Evolutionary conservation across 495 filamentous ascomycete species (phyloP), one percentile per base, ranked within the genome.

Genomic region (Sordaria brevicollis): DNA sequence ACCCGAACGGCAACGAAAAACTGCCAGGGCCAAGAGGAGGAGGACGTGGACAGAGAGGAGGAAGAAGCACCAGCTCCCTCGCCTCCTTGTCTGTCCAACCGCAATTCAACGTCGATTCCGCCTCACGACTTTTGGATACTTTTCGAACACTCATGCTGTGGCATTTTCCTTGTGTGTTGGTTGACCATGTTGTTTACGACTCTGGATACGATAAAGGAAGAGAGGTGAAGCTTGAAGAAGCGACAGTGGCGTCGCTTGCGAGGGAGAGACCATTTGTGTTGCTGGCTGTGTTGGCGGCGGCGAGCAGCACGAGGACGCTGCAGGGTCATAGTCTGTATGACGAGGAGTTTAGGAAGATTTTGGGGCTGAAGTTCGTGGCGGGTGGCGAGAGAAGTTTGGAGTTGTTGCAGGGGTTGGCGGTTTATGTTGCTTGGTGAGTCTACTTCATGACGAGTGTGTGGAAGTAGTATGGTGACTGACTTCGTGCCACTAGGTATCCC

Each of bases 81-180:
- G 71, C 76, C 3, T 77, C 70, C 5, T 43, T 83, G 25, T 74
- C 78, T 7, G 73, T 82, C 21, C 79, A 82, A 69, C 83, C 83
- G 11, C 81, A 79, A 74, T 85, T 85, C 69, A 85, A 85, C 67
- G 75, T 84, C 33, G 81, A 83, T 66, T 83, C 79, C n/a, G 83
- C 83, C 36, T 68, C 70, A 31, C 74, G 72, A 29, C 68, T 85
- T n/a, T 73, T 85, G n/a, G 70, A 65, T 8, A 74, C 70, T 9
- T 84, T 84, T 65, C 71, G 75, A 7, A 41, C 70, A 7, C 39
- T 57, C 11, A 84, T 84, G 82, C 25, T 85, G 13, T 72, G 71
- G 11, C 72, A 78, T 31, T 83, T 80, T 65, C 82, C 82, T 2
- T 83, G 77, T 67, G 70, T 83, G 15, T 62, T 62, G 25, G 13